Evolutionary conservation across 2,329 filamentous ascomycete genomes (phyloP).

Genomic region (Talaromyces sp.): DNA sequence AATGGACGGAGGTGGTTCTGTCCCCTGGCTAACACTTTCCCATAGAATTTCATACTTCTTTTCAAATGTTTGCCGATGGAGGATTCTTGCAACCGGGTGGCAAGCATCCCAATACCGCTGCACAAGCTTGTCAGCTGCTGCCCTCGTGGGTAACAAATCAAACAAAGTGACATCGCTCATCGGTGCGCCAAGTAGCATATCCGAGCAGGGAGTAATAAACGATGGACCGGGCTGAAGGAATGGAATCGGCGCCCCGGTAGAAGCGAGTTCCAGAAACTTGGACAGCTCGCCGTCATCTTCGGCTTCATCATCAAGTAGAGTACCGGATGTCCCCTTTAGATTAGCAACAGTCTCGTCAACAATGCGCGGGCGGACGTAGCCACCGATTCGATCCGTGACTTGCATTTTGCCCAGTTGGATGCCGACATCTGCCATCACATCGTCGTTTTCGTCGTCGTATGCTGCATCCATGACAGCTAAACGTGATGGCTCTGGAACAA

Average conservation of each 20-base stretch:
- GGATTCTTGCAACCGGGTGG: conserved; percentile 61
- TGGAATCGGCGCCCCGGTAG: conserved; percentile 16
- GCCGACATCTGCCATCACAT: conserved; percentile 67
- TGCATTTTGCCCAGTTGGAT: conserved; percentile 66
- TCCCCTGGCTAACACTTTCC: conserved; percentile 53
- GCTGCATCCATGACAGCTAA: conserved; percentile 61
- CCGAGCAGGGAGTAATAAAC: conserved; percentile 64
- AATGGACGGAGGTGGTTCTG: conserved; percentile 59
- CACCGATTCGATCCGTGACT: conserved; percentile 69
- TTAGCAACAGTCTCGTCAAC: conserved; percentile 58
- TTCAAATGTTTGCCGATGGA: conserved; percentile 65
- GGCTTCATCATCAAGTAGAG: background rate
- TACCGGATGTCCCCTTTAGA: background rate
- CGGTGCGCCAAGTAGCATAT: conserved; percentile 59
- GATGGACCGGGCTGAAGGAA: conserved; percentile 61
- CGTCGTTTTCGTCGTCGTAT: conserved; percentile 62
- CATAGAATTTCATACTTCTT: conserved; percentile 61
- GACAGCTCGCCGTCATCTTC: conserved; percentile 5
- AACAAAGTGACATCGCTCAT: conserved; percentile 48
- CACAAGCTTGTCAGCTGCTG: conserved; percentile 57
- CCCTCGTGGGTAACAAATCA: conserved; percentile 56
- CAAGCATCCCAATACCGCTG: conserved; percentile 64
- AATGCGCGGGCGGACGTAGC: conserved; percentile 64
- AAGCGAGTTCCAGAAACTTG: conserved; percentile 7
- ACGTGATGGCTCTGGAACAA: conserved; percentile 56